Evolutionary conservation across 352 stramenopile species (phyloP).

Genomic region (Phytophthora ohioensis): DNA sequence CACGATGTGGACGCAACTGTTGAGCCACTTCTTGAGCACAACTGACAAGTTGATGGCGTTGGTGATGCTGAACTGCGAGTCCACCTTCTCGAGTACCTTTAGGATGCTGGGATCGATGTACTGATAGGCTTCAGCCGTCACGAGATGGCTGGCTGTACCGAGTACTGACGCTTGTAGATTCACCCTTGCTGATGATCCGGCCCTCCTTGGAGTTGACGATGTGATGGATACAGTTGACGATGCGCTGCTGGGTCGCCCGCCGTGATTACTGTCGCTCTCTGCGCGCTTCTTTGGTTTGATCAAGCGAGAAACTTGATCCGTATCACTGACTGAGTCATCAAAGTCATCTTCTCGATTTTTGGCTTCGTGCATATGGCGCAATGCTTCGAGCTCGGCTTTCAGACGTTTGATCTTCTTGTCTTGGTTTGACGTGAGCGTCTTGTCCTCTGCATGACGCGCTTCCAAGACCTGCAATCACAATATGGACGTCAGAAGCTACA

Average conservation of each 20-base stretch:
- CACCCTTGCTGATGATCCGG: slow-evolving; percentile 17
- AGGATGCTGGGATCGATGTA: slow-evolving; percentile 86
- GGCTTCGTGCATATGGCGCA: slow-evolving; percentile 74
- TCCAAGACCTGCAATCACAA: slow-evolving; percentile 58
- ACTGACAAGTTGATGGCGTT: slow-evolving; percentile 74
- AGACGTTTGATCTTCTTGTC: slow-evolving; percentile 80
- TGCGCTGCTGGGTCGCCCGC: slow-evolving; percentile 22
- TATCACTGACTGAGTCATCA: slow-evolving; percentile 35
- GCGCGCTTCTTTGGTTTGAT: slow-evolving; percentile 16
- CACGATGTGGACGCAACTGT: slow-evolving; percentile 69
- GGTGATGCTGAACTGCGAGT: slow-evolving; percentile 88
- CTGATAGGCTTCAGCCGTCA: slow-evolving; percentile 58
- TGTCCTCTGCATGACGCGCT: slow-evolving; percentile 66
- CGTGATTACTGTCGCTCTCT: slow-evolving; percentile 14
- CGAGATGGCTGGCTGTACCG: slow-evolving; percentile 33
- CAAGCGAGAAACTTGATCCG: slow-evolving; percentile 17
- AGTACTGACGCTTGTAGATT: slow-evolving; percentile 17
- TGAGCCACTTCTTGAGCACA: slow-evolving; percentile 81
- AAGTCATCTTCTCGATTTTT: slow-evolving; percentile 42
- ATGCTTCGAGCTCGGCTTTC: slow-evolving; percentile 74
- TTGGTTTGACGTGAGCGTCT: slow-evolving; percentile 55
- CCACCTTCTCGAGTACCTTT: slow-evolving; percentile 84
- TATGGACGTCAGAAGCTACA: not conserved
- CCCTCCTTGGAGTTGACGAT: slow-evolving; percentile 24
- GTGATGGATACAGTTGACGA: slow-evolving; percentile 34